phyloP scores from a whole-genome alignment of 2,329 filamentous ascomycete genomes.

The Monosporascus ibericus region DNA sequence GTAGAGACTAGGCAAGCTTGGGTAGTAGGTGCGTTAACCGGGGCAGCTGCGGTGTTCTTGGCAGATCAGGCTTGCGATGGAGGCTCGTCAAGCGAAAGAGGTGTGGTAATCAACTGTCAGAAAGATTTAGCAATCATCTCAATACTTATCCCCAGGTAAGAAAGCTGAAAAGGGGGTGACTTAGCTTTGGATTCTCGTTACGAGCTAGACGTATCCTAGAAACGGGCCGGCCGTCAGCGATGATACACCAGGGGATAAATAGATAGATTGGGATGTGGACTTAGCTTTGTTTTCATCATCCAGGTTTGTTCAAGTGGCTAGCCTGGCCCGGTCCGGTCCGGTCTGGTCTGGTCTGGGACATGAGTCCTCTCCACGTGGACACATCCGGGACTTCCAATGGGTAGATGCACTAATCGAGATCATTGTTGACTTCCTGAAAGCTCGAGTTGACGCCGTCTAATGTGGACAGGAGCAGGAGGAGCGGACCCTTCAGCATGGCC shows the following conservation, averaged over 20 bases:
- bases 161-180: no score
- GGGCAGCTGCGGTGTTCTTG: neutral
- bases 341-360: neutral
- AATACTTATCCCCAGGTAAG: neutral
- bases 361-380: no score
- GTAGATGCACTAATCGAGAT: neutral
- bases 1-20: neutral
- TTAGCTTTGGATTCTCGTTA: slow-evolving; percentile 1
- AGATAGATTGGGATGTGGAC: no score
- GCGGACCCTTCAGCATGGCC: slow-evolving; percentile 1
- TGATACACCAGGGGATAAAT: no score
- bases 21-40: neutral
- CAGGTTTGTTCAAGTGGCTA: neutral
- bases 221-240: neutral
- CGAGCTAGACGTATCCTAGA: no score
- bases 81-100: neutral
- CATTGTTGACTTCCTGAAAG: neutral
- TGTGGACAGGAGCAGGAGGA: neutral
- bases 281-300: neutral
- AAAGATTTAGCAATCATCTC: neutral
- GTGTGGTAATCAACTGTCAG: neutral
- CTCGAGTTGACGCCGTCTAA: slow-evolving; percentile 1
- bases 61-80: neutral
- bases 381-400: no score
- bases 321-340: neutral